phyloP scores from a whole-genome alignment of 306 rosid genomes.

The Morella rubra region DNA sequence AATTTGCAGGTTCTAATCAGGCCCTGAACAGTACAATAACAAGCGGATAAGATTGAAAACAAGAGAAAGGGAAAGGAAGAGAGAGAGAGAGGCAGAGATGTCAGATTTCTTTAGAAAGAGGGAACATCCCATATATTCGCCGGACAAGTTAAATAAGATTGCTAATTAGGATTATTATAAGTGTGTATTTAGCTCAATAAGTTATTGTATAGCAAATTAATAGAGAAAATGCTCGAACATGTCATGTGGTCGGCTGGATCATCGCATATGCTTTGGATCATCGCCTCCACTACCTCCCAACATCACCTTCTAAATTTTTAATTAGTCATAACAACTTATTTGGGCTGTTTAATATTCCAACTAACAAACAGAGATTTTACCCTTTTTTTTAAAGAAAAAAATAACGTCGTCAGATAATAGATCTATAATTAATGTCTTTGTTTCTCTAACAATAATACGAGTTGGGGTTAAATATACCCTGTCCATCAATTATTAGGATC shows the following conservation, averaged over 20 bases:
- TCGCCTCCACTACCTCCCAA: slow-evolving; percentile 17
- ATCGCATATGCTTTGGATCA: not conserved
- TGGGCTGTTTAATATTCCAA: not conserved
- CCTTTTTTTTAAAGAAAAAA: too few species aligned
- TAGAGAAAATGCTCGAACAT: not conserved
- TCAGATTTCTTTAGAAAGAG: slow-evolving; percentile 12
- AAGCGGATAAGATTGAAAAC: slow-evolving; percentile 24
- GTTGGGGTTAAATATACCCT: too few species aligned
- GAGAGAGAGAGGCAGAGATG: slow-evolving; percentile 3
- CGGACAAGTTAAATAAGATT: slow-evolving; percentile 30
- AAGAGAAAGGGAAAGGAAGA: not conserved
- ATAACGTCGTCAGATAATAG: not conserved
- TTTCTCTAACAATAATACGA: too few species aligned
- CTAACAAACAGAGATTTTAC: too few species aligned
- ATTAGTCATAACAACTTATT: slow-evolving; percentile 28
- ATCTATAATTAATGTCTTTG: not conserved
- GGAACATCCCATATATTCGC: slow-evolving; percentile 32
- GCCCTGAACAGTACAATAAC: slow-evolving; percentile 31
- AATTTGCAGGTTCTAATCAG: not conserved
- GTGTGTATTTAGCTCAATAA: slow-evolving; percentile 15
- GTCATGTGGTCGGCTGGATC: not conserved
- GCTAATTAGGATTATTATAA: slow-evolving; percentile 15
- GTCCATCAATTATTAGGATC: too few species aligned
- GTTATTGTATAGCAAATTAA: not conserved
- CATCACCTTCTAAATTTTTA: slow-evolving; percentile 36